Percentiles rank a stretch among this genome's conserved stretches.
phyloP scores from a whole-genome alignment of 208 protist genomes.

The Wallacemonas sp. region DNA sequence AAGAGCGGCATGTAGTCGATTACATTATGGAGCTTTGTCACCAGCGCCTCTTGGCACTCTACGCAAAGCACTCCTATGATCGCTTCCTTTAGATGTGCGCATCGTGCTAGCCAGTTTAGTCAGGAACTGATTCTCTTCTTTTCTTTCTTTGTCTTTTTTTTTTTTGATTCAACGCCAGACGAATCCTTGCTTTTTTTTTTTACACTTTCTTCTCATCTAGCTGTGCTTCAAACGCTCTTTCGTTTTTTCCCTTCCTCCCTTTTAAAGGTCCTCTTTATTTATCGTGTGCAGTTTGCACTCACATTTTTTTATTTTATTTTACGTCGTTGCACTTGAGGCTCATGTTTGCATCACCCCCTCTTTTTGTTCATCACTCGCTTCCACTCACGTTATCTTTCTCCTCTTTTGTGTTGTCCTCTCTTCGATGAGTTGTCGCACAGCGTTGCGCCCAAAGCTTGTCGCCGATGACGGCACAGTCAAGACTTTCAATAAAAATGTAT shows the following conservation, averaged over 20 bases:
- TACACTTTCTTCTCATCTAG: neutral
- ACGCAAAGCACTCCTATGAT: slow-evolving; percentile 2
- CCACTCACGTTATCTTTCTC: too few species aligned
- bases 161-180: neutral
- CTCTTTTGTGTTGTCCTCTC: neutral
- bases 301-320: too few species aligned
- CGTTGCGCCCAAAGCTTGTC: neutral
- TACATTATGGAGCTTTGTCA: slow-evolving; percentile 29
- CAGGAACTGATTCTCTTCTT: slow-evolving; percentile 13
- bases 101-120: too few species aligned
- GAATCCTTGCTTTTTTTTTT: slow-evolving; percentile 2
- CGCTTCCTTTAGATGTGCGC: neutral
- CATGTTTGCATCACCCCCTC: too few species aligned
- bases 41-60: neutral
- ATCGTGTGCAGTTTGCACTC: too few species aligned
- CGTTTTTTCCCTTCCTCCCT: neutral
- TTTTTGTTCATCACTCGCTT: too few species aligned
- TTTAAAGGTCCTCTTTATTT: too few species aligned
- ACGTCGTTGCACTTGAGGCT: too few species aligned
- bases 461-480: too few species aligned
- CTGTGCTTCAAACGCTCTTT: too few species aligned
- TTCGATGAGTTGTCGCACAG: neutral
- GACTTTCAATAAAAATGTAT: neutral
- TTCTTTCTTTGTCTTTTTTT: slow-evolving; percentile 17
- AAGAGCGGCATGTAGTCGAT: slow-evolving; percentile 12